Base-by-base conservation (phyloP, 768 basidiomycete species). In the Boletus coccyginus region DNA sequence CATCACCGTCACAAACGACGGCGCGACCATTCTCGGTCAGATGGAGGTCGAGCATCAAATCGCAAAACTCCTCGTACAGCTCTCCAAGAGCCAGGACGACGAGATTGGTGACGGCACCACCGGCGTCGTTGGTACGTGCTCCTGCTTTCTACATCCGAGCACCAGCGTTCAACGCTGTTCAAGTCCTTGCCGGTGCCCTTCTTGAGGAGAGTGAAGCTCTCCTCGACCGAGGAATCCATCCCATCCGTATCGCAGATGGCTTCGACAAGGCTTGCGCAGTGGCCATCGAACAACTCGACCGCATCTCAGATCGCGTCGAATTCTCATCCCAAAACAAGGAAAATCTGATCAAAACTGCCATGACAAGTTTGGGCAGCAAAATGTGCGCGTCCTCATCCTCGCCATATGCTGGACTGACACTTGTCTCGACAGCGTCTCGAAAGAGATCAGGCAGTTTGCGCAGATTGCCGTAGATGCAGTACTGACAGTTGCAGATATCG, bases 31-130 rank as follows among this genome's bases (percentile, higher is more conserved):
- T 64, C 79, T 99, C 54, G 85, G 94, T 24, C 96, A 98, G 78
- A 98, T 99, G 94, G 93, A 97, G 73, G 95, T 98, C 50, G 96
- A 98, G 67, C 96, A 99, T 70, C 96, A 96, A 77, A 96, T 99
- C 67, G 97, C 97, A 57, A 99, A 97, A 75, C 83, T 99, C 44
- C 83, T 99, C 35, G 97, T 99, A 2, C 91, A 98, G 68, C 80
- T 98, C 41, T 95, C 93, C 17, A 96, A 95, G 78, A 94, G 91
- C 70, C 97, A 99, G 77, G 97, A 99, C 72, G 97, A 99, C 72
- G 97, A 99, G 78, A 96, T 99, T 70, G 97, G 97, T 27, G 97
- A 99, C 75, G 97, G 97, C 57, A 98, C 97, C 7, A 98, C 97
- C 31, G 97, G 97, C 72, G 97, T 99, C 57, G 97, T 98, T 60